Percentiles rank a stretch among this genome's conserved stretches.
phyloP scores from a whole-genome alignment of 441 rosid species.

The Pelargonium australe region DNA sequence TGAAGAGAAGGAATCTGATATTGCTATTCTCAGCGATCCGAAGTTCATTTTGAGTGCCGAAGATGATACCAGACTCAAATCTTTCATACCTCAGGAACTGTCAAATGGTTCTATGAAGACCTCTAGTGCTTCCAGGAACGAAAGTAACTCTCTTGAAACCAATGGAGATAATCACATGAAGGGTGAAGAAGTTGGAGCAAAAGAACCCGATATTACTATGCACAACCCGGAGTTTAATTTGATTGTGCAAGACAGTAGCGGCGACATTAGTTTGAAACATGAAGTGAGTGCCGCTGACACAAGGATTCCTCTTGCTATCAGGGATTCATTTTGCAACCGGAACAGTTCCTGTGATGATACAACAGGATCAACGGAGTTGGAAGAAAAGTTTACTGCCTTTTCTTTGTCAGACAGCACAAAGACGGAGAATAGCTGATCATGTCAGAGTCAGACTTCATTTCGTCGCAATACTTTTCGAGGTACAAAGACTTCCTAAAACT shows the following conservation, averaged over 20 bases:
- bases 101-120: too few species aligned
- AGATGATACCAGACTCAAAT: not conserved
- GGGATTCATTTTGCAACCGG: conserved; percentile 23
- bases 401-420: conserved; percentile 12
- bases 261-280: not conserved
- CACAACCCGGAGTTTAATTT: too few species aligned
- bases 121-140: too few species aligned
- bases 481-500: not conserved
- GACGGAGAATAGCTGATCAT: conserved; percentile 17
- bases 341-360: conserved; percentile 16
- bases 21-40: conserved; percentile 11
- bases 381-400: conserved; percentile 19
- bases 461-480: not conserved
- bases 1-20: conserved; percentile 19
- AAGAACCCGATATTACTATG: not conserved
- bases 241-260: not conserved
- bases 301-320: conserved; percentile 26
- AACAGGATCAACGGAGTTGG: conserved; percentile 4
- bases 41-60: conserved; percentile 18
- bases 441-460: not conserved
- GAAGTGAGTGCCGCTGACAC: not conserved
- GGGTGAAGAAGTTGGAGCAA: too few species aligned
- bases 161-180: not conserved
- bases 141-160: not conserved
- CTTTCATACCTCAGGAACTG: not conserved